A percentile compares a stretch with the other conserved stretches of the same genome.
Conservation (phyloP, 495 filamentous ascomycete species). For the Articulospora tetracladia region DNA sequence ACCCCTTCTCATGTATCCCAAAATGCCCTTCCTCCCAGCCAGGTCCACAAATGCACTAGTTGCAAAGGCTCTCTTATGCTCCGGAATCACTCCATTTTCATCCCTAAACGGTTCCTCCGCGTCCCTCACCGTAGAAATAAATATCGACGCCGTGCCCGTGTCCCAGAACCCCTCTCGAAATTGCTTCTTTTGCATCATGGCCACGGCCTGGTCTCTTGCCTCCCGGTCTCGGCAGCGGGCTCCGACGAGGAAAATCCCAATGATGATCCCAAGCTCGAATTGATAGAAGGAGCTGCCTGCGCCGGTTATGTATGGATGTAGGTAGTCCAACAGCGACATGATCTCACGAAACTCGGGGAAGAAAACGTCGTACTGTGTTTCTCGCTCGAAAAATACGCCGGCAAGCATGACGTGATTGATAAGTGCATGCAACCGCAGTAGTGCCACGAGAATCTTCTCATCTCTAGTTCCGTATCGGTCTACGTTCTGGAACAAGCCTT, state of each 20-base stretch:
- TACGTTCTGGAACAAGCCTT: not conserved
- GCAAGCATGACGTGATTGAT: conserved; percentile 9
- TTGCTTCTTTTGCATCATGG: not conserved
- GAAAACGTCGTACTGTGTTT: conserved; percentile 11
- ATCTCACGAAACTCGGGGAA: conserved; percentile 11
- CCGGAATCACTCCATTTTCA: conserved; percentile 9
- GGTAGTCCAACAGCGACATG: not conserved
- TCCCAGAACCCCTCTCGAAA: conserved; percentile 43
- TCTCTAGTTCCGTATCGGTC: not conserved
- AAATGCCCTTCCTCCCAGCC: not conserved
- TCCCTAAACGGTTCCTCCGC: conserved; percentile 9
- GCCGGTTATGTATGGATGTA: conserved; percentile 3
- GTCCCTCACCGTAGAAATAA: not conserved
- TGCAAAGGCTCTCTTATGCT: conserved; percentile 1
- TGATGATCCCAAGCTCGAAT: conserved; percentile 32
- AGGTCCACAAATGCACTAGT: conserved; percentile 1
- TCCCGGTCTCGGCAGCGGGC: conserved; percentile 1
- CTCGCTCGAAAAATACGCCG: not conserved
- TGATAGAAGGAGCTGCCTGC: conserved; percentile 15
- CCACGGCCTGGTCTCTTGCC: not conserved
- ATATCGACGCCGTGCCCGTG: not conserved
- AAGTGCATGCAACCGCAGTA: conserved; percentile 3
- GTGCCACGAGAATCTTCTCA: not conserved
- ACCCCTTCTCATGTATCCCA: not conserved
- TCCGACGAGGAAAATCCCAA: conserved; percentile 23